Conservation (phyloP, 225 moss, liverwort and hornwort genomes). For the Climacium dendroides region DNA sequence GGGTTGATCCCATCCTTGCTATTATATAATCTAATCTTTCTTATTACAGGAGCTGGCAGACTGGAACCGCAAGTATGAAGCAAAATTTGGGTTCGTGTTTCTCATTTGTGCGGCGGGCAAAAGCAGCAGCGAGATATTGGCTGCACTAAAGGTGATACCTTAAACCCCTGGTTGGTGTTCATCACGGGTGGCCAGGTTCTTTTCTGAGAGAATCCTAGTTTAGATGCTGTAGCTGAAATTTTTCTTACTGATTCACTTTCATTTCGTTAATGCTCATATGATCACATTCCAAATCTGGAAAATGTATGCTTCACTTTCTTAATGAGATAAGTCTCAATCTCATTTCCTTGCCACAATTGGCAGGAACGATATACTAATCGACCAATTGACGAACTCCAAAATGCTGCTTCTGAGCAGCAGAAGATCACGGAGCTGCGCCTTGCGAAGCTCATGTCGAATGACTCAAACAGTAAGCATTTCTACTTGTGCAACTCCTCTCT, state of each 20-base stretch:
- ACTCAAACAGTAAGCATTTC: neutral
- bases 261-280: neutral
- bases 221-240: neutral
- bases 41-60: constrained; percentile 64
- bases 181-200: neutral
- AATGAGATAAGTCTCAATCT: neutral
- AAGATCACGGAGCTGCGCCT: constrained; percentile 89
- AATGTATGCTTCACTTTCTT: neutral
- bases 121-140: constrained; percentile 66
- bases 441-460: constrained; percentile 33
- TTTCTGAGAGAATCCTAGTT: neutral
- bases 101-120: constrained; percentile 90
- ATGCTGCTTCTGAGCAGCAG: constrained; percentile 88
- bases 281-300: neutral
- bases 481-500: neutral
- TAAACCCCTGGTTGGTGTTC: neutral
- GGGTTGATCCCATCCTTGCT: neutral
- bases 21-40: neutral
- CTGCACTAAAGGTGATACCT: constrained; percentile 50
- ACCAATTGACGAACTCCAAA: constrained; percentile 62
- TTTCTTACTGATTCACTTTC: neutral
- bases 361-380: constrained; percentile 66
- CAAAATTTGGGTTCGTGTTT: constrained; percentile 82
- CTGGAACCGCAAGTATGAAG: constrained; percentile 83
- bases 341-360: neutral